Percentiles rank a stretch among this genome's conserved stretches.
Evolutionary conservation across 495 filamentous ascomycete species (phyloP).

Genomic region (Aspergillus taichungensis): DNA sequence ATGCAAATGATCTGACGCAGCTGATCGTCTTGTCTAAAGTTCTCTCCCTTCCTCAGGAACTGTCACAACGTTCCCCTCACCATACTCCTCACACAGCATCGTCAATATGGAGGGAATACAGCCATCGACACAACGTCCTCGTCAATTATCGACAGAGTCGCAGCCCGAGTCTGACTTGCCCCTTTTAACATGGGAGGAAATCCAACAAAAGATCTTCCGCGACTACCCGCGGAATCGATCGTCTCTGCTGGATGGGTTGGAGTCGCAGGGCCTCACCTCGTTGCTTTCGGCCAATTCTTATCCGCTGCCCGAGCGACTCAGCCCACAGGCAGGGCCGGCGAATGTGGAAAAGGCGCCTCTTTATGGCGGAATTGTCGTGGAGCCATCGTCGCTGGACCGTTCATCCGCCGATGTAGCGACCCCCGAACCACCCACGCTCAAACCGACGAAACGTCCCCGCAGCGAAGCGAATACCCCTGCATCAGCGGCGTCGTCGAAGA

Average conservation of each 20-base stretch:
- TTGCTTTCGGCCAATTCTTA: no score
- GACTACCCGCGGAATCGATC: background rate
- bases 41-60: no score
- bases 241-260: background rate
- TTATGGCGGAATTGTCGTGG: background rate
- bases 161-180: background rate
- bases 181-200: background rate
- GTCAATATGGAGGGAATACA: background rate
- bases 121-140: background rate
- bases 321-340: background rate
- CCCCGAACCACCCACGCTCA: background rate
- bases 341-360: background rate
- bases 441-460: background rate
- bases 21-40: no score
- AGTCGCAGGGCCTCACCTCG: background rate
- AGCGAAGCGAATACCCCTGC: background rate
- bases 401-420: background rate
- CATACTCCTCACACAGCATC: no score
- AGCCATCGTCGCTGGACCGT: background rate
- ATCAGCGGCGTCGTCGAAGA: background rate
- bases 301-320: background rate
- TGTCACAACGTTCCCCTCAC: no score
- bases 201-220: background rate
- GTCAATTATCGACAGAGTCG: no score
- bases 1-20: no score